Conservation (phyloP, 257 asterid genomes). For the Solanum medicagineum region DNA sequence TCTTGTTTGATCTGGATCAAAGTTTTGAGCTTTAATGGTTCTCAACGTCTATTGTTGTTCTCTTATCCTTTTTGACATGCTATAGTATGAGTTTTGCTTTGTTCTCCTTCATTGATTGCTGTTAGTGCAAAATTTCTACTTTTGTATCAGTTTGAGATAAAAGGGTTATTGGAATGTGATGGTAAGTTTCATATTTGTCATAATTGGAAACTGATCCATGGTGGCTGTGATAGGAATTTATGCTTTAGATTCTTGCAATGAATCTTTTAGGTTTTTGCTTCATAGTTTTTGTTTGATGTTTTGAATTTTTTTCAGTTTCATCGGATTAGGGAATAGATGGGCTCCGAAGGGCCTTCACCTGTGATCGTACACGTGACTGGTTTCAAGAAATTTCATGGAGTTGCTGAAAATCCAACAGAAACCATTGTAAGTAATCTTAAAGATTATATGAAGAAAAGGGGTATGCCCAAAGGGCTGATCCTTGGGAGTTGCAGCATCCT, state of each 20-base stretch:
- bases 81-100: background rate
- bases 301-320: slow-evolving; percentile 5
- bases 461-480: slow-evolving; percentile 68
- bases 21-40: slow-evolving; percentile 19
- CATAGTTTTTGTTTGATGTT: slow-evolving; percentile 2
- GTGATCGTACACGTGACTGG: slow-evolving; percentile 88
- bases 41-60: slow-evolving; percentile 1
- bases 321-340: slow-evolving; percentile 46
- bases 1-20: slow-evolving; percentile 1
- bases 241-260: background rate
- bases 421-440: slow-evolving; percentile 62
- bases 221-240: background rate
- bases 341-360: slow-evolving; percentile 88
- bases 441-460: slow-evolving; percentile 62
- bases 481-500: slow-evolving; percentile 87
- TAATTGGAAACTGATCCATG: background rate
- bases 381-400: slow-evolving; percentile 84
- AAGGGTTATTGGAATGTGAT: background rate
- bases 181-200: background rate
- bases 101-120: background rate
- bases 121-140: background rate
- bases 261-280: background rate
- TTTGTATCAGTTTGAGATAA: background rate
- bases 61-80: background rate
- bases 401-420: slow-evolving; percentile 95